phyloP scores from a whole-genome alignment of 2,329 filamentous ascomycete genomes.

The Myriosclerotinia scirpicola region DNA sequence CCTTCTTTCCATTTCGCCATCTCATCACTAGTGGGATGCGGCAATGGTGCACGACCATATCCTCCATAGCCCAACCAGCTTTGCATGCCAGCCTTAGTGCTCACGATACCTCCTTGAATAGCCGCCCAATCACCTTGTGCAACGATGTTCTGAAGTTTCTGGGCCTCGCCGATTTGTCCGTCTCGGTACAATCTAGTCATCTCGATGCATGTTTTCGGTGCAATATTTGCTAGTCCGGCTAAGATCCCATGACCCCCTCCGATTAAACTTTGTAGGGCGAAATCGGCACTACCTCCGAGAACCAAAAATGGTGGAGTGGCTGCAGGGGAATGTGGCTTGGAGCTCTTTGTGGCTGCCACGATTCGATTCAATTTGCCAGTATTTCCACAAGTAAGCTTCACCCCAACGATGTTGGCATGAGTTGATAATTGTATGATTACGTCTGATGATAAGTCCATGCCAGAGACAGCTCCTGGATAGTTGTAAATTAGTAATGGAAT shows the following conservation, averaged over 20 bases:
- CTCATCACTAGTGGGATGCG: constrained; percentile 52
- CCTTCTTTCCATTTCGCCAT: constrained; percentile 54
- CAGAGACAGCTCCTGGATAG: constrained; percentile 83
- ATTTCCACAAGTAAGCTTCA: constrained; percentile 91
- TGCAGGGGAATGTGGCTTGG: constrained; percentile 43
- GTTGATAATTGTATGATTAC: constrained; percentile 75
- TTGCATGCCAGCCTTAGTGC: constrained; percentile 65
- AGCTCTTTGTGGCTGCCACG: constrained; percentile 56
- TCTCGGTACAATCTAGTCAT: constrained; percentile 59
- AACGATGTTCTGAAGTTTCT: constrained; percentile 61
- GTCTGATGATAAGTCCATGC: constrained; percentile 87
- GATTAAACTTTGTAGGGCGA: constrained; percentile 67
- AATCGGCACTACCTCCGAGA: constrained; percentile 72
- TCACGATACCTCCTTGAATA: constrained; percentile 67
- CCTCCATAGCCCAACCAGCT: constrained; percentile 65
- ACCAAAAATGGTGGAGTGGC: constrained; percentile 58
- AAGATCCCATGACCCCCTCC: constrained; percentile 72
- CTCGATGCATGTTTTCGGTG: constrained; percentile 63
- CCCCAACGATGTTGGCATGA: constrained; percentile 83
- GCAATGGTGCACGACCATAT: constrained; percentile 50
- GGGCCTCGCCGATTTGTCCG: constrained; percentile 61
- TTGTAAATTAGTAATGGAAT: constrained; percentile 84
- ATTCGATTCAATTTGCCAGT: constrained; percentile 59
- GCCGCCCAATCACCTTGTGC: constrained; percentile 68
- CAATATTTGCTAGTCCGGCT: constrained; percentile 69